Conservation (phyloP, 306 rosid species). For the Lagenaria siceraria region DNA sequence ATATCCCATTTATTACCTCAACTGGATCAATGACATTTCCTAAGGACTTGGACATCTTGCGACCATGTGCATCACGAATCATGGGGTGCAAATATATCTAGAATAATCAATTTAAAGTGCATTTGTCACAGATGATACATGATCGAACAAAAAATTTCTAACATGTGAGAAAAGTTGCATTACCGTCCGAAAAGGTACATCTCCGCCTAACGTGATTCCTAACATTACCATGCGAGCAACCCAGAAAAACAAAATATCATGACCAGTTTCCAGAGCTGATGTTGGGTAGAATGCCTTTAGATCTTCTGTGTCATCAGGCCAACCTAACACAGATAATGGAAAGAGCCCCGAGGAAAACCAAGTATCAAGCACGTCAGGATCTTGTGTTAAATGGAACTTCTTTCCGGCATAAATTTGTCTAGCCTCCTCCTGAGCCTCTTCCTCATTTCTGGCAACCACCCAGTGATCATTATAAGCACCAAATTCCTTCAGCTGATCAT, state of each 20-base stretch:
- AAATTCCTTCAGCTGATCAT: conserved; percentile 51
- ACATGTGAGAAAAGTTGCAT: neutral
- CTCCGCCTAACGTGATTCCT: conserved; percentile 75
- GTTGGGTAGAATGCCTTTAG: conserved; percentile 86
- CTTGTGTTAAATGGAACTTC: conserved; percentile 51
- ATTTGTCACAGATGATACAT: neutral
- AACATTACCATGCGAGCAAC: conserved; percentile 98
- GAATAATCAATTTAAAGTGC: conserved; percentile 9
- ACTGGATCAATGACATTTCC: conserved; percentile 96
- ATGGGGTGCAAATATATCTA: conserved; percentile 96
- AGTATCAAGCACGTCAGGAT: conserved; percentile 96
- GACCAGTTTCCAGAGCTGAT: conserved; percentile 94
- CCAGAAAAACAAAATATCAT: conserved; percentile 93
- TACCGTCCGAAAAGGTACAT: conserved; percentile 72
- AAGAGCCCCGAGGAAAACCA: conserved; percentile 98
- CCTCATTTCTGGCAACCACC: conserved; percentile 72
- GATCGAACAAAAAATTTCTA: neutral
- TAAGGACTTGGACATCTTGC: conserved; percentile 94
- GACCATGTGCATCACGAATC: conserved; percentile 98
- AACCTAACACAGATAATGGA: conserved; percentile 83
- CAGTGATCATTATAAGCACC: conserved; percentile 70
- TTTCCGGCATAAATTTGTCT: conserved; percentile 37
- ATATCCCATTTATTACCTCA: conserved; percentile 77
- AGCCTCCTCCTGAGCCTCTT: conserved; percentile 63
- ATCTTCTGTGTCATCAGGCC: conserved; percentile 88